Base-by-base conservation (phyloP, 2,329 filamentous ascomycete species). In the Aureobasidium vineae region DNA sequence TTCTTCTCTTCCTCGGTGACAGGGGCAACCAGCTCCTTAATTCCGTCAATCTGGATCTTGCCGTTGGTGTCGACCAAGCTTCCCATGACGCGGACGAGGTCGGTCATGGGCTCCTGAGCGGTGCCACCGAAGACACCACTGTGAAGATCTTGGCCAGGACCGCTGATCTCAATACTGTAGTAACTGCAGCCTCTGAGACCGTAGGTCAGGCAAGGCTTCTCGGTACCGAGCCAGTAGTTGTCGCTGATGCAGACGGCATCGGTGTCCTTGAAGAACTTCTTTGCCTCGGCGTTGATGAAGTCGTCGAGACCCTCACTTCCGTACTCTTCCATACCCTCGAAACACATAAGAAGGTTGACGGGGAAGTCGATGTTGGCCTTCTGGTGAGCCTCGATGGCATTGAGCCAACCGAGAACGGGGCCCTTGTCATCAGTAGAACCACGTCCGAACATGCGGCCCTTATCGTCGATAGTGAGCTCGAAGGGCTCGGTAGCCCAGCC, bases 291-390 rank as follows among this genome's bases (percentile, higher is more conserved):
- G 71, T 90, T 85, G 79, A 99, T 97, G 71, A 98, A 90, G 72
- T 97, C 94, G 75, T 99, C 95, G 65, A 99, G 85, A 43, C 95
- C 95, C 77, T 98, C 94, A 0, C 93, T 97, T 60, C 95, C 95
- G 77, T 96, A 97, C 82, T 99, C 95, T 81, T 99, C 95, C 95
- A 99, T 99, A 57, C 95, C 95, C 84, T 99, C 95, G 73, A 99
- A 98, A 84, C 95, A 99, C 91, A 97, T 98, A 70, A 99, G 86
- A 71, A 99, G 84, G 82, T 99, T 99, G 75, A 99, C 95, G 10
- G 95, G 95, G 77, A 99, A 92, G 61, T 97, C 94, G 53, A 98
- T 83, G 66, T 91, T 91, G 41, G 93, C 92, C 83, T 96, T 95
- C 79, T 97, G 89, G 83, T 99, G 95, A 49, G 95, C 93, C 81